Percentiles rank a stretch among this genome's conserved stretches.
These are phyloP conservation scores for Neltuma alba DNA, from an alignment of 306 rosid species.

Conservation along the genomic window DNA sequence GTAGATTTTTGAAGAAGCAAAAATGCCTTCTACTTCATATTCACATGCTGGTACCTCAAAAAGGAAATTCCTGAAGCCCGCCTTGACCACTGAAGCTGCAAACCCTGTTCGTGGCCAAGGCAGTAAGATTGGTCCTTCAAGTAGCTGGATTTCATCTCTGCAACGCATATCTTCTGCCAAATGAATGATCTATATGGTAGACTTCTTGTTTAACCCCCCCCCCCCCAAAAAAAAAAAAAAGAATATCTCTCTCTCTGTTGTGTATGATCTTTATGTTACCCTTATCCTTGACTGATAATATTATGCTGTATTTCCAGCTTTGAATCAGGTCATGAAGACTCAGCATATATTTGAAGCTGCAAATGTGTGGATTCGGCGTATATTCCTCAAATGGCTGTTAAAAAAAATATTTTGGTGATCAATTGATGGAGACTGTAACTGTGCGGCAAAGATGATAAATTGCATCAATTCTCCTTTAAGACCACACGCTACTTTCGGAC, in stretches of 20 bases:
- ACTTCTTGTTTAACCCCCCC: slow-evolving; percentile 34
- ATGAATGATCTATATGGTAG: slow-evolving; percentile 66
- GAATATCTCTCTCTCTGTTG: slow-evolving; percentile 11
- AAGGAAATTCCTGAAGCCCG: slow-evolving; percentile 64
- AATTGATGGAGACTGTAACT: slow-evolving; percentile 43
- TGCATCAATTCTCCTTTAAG: slow-evolving; percentile 51
- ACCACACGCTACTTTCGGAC: slow-evolving; percentile 64
- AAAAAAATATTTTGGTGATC: slow-evolving; percentile 46
- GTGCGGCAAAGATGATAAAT: slow-evolving; percentile 46
- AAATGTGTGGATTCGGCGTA: slow-evolving; percentile 42
- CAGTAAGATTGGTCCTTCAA: slow-evolving; percentile 74
- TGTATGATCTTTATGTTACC: slow-evolving; percentile 23
- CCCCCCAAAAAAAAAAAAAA: no score
- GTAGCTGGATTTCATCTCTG: slow-evolving; percentile 91
- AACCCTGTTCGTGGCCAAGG: slow-evolving; percentile 63
- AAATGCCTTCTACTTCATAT: slow-evolving; percentile 65
- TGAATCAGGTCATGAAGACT: slow-evolving; percentile 42
- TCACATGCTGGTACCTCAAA: slow-evolving; percentile 63
- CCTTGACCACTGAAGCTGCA: slow-evolving; percentile 60
- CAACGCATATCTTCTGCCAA: slow-evolving; percentile 83
- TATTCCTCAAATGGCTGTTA: slow-evolving; percentile 40
- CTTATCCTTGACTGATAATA: slow-evolving; percentile 36
- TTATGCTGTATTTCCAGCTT: slow-evolving; percentile 51
- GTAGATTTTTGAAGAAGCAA: slow-evolving; percentile 65
- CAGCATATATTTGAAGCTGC: slow-evolving; percentile 52